Conservation (phyloP, 2,329 filamentous ascomycete species). For the Sclerotinia minor region DNA sequence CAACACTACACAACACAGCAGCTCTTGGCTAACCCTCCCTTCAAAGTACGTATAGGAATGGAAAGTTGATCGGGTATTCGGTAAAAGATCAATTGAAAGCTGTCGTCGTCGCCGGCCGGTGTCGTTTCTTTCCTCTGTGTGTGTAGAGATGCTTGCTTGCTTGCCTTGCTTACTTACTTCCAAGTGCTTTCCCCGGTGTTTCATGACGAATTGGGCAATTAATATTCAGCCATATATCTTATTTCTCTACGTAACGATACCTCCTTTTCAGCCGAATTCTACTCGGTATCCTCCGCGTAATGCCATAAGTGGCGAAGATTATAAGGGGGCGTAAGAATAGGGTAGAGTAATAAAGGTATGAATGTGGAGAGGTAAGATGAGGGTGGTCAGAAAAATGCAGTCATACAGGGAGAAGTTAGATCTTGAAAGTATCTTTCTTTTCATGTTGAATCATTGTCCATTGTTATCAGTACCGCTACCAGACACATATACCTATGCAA, state of each 20-base stretch:
- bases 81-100: not conserved
- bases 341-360: not conserved
- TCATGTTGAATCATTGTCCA: not conserved
- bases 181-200: not conserved
- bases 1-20: not conserved
- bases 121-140: not conserved
- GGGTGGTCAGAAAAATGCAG: conserved; percentile 22
- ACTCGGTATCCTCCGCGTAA: conserved; percentile 19
- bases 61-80: not conserved
- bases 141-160: not conserved
- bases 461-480: not conserved
- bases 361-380: conserved; percentile 6
- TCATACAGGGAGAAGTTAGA: not conserved
- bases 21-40: not conserved
- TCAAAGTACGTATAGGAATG: not conserved
- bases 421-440: not conserved
- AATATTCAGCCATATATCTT: not conserved
- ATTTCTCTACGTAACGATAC: not conserved
- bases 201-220: conserved; percentile 18
- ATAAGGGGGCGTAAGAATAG: conserved; percentile 10
- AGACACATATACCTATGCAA: not conserved
- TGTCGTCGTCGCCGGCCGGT: not conserved
- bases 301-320: not conserved
- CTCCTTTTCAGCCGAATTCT: not conserved
- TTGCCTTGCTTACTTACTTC: not conserved